Conservation (phyloP, 495 filamentous ascomycete species). For the Aspergillus saccharolyticus region DNA sequence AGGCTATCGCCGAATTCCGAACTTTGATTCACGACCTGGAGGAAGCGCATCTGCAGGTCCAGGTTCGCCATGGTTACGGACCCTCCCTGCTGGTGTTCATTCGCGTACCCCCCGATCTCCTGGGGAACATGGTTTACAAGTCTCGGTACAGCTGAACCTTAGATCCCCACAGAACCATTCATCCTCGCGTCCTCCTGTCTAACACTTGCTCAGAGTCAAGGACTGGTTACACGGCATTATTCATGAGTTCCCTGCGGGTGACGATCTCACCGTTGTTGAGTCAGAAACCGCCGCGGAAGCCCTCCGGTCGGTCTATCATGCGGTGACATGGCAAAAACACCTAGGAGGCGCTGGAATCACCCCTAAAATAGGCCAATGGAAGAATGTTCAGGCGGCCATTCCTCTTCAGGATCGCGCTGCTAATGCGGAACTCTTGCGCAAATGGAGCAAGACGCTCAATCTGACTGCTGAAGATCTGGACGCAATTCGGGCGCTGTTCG, state of each 20-base stretch:
- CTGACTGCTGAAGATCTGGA: constrained; percentile 70
- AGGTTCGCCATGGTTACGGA: constrained; percentile 76
- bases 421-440: constrained; percentile 79
- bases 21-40: constrained; percentile 69
- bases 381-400: constrained; percentile 78
- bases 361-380: constrained; percentile 73
- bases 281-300: constrained; percentile 81
- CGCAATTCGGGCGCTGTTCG: constrained; percentile 76
- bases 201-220: constrained; percentile 56
- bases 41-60: constrained; percentile 70
- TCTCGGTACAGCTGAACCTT: constrained; percentile 42
- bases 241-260: constrained; percentile 59
- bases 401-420: constrained; percentile 81
- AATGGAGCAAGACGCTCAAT: constrained; percentile 72
- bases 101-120: constrained; percentile 49
- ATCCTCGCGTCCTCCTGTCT: background rate
- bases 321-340: constrained; percentile 72
- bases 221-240: constrained; percentile 92
- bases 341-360: constrained; percentile 90
- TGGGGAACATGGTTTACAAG: constrained; percentile 54
- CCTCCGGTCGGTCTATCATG: constrained; percentile 80
- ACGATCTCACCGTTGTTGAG: constrained; percentile 41
- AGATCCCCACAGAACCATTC: background rate
- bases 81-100: constrained; percentile 75
- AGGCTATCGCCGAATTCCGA: constrained; percentile 67